Conservation (phyloP, 805 yeast genomes). For the Hanseniaspora pseudoguilliermondii region DNA sequence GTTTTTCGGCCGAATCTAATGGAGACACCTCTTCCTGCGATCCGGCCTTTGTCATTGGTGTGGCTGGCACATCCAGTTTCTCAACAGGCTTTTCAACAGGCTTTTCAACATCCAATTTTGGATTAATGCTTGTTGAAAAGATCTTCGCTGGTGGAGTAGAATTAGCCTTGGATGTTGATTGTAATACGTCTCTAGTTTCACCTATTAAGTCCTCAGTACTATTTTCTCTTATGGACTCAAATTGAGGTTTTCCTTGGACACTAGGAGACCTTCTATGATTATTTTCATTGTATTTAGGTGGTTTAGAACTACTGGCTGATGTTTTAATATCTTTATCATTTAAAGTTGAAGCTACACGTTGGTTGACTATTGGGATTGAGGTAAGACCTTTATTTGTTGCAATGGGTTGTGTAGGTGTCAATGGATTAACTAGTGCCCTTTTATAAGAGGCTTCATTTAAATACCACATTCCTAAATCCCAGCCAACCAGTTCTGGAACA, state of each 20-base stretch:
- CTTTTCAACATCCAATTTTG: too few species aligned
- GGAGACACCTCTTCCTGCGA: neutral
- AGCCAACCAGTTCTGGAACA: conserved; percentile 41
- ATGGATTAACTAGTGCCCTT: conserved; percentile 21
- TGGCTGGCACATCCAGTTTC: neutral
- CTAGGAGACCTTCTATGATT: conserved; percentile 9
- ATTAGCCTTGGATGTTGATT: neutral
- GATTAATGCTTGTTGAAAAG: too few species aligned
- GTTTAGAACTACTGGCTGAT: neutral
- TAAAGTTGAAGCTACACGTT: conserved; percentile 4
- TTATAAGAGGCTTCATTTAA: conserved; percentile 29
- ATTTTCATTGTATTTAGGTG: neutral
- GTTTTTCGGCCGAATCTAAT: neutral
- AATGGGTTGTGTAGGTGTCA: neutral
- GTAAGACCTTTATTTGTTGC: neutral
- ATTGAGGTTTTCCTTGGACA: conserved; percentile 9
- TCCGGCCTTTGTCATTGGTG: neutral
- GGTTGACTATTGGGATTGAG: conserved; percentile 1
- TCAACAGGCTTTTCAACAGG: neutral
- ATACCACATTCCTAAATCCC: conserved; percentile 35
- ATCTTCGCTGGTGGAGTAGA: neutral
- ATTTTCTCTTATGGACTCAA: conserved; percentile 5
- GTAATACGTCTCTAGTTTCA: neutral
- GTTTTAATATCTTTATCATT: neutral
- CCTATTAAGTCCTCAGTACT: neutral